Conservation (phyloP, 78 protist species). For the Protostelium mycophagum region DNA sequence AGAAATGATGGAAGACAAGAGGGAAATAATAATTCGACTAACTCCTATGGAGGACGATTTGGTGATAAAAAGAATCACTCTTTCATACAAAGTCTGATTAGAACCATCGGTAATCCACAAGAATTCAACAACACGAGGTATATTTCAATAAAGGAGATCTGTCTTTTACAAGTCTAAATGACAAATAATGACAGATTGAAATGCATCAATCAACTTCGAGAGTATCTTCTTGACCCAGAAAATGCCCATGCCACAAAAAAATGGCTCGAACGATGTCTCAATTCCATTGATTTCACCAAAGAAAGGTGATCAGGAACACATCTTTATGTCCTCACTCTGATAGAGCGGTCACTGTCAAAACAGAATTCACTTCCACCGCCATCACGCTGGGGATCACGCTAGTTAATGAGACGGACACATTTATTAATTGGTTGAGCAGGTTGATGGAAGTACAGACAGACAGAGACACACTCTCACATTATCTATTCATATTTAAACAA, state of each 20-base stretch:
- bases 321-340: not conserved
- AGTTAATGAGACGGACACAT: not conserved
- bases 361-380: not conserved
- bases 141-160: too few relatives aligned
- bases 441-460: not conserved
- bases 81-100: not conserved
- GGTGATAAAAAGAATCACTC: too few relatives aligned
- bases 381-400: not conserved
- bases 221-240: not conserved
- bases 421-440: not conserved
- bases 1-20: too few relatives aligned
- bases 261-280: not conserved
- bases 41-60: too few relatives aligned
- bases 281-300: not conserved
- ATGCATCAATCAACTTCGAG: not conserved
- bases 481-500: not conserved
- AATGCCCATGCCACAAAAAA: not conserved
- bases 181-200: not conserved
- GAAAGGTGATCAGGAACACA: not conserved
- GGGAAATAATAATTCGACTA: too few relatives aligned
- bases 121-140: not conserved
- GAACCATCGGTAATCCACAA: not conserved
- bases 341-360: not conserved
- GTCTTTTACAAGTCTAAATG: not conserved
- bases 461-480: not conserved